Base-by-base conservation (phyloP, 768 basidiomycete genomes). In the Amanita thiersii region DNA sequence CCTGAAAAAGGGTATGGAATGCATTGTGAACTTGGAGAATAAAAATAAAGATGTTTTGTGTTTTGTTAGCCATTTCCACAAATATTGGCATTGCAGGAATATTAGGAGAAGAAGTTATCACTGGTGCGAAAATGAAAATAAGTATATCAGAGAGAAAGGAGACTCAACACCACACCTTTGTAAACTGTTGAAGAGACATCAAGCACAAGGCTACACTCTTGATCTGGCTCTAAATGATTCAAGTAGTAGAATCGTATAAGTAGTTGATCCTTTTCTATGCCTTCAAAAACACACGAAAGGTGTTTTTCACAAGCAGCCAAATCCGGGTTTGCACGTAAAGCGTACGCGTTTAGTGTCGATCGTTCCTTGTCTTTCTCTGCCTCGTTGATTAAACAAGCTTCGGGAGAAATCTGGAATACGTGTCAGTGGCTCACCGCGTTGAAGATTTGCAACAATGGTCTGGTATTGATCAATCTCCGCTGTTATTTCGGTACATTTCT, bases 81-180 rank as follows among this genome's bases (percentile, higher is more conserved):
- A 92, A 63, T 12, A 83, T 70, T 0, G 81, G 73, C 33, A 93
- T 64, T 0, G 70, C 63, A 0, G 83, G 75, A 3, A 92, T 64
- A 6, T 71, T 68, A 0, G 89, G 90, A 5, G 79, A 81, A 4
- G 79, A 79, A 17, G 84, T 87, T n/a, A 86, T 72, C 1, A 92
- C 91, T 93, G 51, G 18, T 21, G 25, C 18, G 34, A 39, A n/a
- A 46, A 32, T 46, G 11, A 42, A 24, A 9, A 5, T 17, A 12
- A 15, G 6, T 32, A 12, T 5, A 19, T 5, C 19, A n/a, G 2
- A 14, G 17, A 25, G 26, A 14, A 19, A 25, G 29, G 14, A 42
- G 8, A 26, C 24, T 4, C 24, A 34, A 5, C 37, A 23, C 50
- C 70, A 25, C 33, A 89, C 90, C 85, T 67, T 74, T 74, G 51